Evolutionary conservation across 2,329 filamentous ascomycete species (phyloP), one percentile per base, ranked within the genome.

Genomic region (Cryphonectria parasitica): DNA sequence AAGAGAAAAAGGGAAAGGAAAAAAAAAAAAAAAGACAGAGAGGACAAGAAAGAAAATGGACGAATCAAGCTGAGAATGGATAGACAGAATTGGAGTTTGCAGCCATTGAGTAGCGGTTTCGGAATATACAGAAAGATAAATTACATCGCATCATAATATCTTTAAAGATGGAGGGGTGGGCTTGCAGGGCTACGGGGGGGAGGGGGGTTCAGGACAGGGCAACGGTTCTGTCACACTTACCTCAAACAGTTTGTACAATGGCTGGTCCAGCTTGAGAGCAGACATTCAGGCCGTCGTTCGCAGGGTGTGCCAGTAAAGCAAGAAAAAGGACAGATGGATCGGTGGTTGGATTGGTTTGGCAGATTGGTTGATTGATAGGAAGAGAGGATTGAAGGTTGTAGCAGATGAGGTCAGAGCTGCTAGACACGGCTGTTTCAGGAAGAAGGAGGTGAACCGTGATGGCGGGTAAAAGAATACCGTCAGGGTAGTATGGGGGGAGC

Each of bases 181-280:
- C 66, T 74, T 75, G 74, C 70, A 73, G 74, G 77, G 77, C 75
- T 79, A 77, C 77, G 43, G 5, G 5, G 19, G 19, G 43, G 19
- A 43, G 41, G 41, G 5, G 13, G 41, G 34, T 34, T 34, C 43
- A 49, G 43, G 43, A 22, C 7, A 49, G 43, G 43, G 79, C 72
- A 72, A 71, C 74, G 75, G 75, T 76, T 74, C 76, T 74, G 79
- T 49, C 43, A 49, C 22, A 86, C 87, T 87, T 79, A 89, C 86
- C 83, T 89, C 86, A 78, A 86, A 88, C 79, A 87, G 82, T 82
- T 87, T 88, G 80, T 88, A 88, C 74, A 84, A 79, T 77, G 84
- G 81, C 77, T 84, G 85, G 76, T 85, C 84, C 78, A 87, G 86
- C 82, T 87, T 88, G 78, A 81, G 80, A 79, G 83, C 78, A 85